Evolutionary conservation across 176 grass and related monocot species (phyloP).

Genomic region (Rhipidocladum racemiflorum): DNA sequence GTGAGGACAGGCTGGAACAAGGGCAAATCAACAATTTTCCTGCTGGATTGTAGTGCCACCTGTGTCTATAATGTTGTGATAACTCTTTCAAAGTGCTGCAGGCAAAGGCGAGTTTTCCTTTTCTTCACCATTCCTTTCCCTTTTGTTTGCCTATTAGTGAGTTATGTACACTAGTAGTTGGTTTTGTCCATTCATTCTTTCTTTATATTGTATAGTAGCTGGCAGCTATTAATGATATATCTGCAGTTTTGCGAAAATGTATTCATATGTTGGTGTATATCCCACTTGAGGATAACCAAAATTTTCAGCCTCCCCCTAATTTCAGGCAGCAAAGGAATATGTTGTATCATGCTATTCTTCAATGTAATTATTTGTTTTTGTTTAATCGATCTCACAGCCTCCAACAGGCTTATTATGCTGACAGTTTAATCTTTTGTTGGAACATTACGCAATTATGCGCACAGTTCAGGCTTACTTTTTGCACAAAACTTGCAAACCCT

Average conservation of each 20-base stretch:
- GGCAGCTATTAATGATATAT: conserved; percentile 39
- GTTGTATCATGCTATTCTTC: conserved; percentile 25
- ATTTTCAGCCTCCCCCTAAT: conserved; percentile 22
- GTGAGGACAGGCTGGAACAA: conserved; percentile 85
- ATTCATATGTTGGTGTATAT: conserved; percentile 51
- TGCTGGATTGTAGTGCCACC: conserved; percentile 60
- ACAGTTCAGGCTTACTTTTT: neutral
- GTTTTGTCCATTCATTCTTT: conserved; percentile 62
- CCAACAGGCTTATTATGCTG: neutral
- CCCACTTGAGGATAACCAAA: conserved; percentile 40
- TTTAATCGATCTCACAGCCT: neutral
- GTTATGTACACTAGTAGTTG: conserved; percentile 44
- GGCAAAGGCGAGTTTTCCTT: conserved; percentile 30
- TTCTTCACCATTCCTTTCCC: conserved; percentile 31
- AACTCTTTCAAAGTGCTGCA: conserved; percentile 27
- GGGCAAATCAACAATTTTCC: conserved; percentile 95
- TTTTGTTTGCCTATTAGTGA: conserved; percentile 26
- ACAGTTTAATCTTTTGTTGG: neutral
- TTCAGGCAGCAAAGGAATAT: neutral
- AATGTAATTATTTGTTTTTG: conserved; percentile 45
- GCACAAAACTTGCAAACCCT: neutral
- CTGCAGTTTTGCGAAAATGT: conserved; percentile 66
- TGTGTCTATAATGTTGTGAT: conserved; percentile 31
- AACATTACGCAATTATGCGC: neutral
- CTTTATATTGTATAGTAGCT: conserved; percentile 71